A percentile compares a stretch with the other conserved stretches of the same genome.
phyloP scores from a whole-genome alignment of 1,284 basidiomycete species.

The Irpex sp. region DNA sequence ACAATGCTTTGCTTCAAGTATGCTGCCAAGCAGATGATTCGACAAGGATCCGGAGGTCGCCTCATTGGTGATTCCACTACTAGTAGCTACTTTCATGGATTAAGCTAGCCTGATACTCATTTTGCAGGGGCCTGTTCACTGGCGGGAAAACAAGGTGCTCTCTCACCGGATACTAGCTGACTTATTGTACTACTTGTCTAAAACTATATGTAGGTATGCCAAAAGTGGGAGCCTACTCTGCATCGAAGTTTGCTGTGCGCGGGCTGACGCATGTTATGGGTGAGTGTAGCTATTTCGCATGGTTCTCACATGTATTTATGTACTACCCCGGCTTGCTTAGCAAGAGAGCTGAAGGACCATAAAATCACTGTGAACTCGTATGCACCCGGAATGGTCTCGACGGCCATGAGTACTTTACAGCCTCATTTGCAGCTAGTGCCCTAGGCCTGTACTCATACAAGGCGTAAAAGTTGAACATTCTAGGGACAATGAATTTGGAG shows the following conservation, averaged over 20 bases:
- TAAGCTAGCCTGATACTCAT: too few relatives aligned
- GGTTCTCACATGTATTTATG: neutral
- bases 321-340: neutral
- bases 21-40: conserved; percentile 27
- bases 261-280: conserved; percentile 27
- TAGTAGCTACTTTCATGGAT: neutral
- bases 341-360: conserved; percentile 1
- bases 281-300: neutral
- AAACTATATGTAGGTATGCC: neutral
- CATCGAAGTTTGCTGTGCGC: conserved; percentile 40
- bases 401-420: neutral
- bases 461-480: neutral
- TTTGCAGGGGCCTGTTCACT: neutral
- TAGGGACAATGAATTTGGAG: neutral
- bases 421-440: neutral
- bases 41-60: conserved; percentile 27
- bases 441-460: neutral
- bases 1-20: conserved; percentile 28
- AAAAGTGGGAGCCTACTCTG: conserved; percentile 23
- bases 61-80: conserved; percentile 20
- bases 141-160: neutral
- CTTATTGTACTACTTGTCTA: too few relatives aligned
- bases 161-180: neutral
- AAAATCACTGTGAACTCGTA: conserved; percentile 9
- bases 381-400: conserved; percentile 2